phyloP scores from a whole-genome alignment of 169 alveolate species.

The Fabrea salina region DNA sequence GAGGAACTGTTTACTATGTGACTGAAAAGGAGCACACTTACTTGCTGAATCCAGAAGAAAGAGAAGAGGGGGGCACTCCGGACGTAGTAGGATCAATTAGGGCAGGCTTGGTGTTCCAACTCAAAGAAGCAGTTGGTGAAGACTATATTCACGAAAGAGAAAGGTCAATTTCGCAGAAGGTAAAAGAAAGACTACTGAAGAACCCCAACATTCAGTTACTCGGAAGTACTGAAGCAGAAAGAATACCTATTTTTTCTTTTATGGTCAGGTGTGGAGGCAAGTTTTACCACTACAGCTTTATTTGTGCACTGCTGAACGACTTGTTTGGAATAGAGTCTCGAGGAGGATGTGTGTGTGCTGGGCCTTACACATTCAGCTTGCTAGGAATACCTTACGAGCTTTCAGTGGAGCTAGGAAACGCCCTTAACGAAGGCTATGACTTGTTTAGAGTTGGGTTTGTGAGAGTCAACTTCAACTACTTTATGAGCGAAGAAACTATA shows the following conservation, averaged over 20 bases:
- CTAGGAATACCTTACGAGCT: slow-evolving; percentile 76
- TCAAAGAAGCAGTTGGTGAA: slow-evolving; percentile 69
- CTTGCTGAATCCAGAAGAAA: slow-evolving; percentile 78
- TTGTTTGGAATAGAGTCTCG: slow-evolving; percentile 91
- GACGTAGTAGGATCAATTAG: slow-evolving; percentile 89
- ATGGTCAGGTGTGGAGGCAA: slow-evolving; percentile 41
- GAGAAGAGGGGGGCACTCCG: slow-evolving; percentile 96
- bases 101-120: slow-evolving; percentile 82
- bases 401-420: slow-evolving; percentile 66
- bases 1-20: slow-evolving; percentile 91
- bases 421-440: slow-evolving; percentile 83
- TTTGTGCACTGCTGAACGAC: slow-evolving; percentile 89
- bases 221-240: slow-evolving; percentile 15
- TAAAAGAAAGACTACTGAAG: not conserved
- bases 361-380: slow-evolving; percentile 85
- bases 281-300: slow-evolving; percentile 88
- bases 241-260: slow-evolving; percentile 47
- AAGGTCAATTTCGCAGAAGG: slow-evolving; percentile 26
- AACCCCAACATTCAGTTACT: slow-evolving; percentile 36
- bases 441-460: slow-evolving; percentile 90
- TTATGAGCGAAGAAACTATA: slow-evolving; percentile 72
- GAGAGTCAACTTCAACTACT: slow-evolving; percentile 87
- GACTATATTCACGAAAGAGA: slow-evolving; percentile 39
- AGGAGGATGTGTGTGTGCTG: slow-evolving; percentile 96
- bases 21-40: slow-evolving; percentile 83